Conservation (phyloP, 306 rosid species). For the Chamaecrista fasciculata region DNA sequence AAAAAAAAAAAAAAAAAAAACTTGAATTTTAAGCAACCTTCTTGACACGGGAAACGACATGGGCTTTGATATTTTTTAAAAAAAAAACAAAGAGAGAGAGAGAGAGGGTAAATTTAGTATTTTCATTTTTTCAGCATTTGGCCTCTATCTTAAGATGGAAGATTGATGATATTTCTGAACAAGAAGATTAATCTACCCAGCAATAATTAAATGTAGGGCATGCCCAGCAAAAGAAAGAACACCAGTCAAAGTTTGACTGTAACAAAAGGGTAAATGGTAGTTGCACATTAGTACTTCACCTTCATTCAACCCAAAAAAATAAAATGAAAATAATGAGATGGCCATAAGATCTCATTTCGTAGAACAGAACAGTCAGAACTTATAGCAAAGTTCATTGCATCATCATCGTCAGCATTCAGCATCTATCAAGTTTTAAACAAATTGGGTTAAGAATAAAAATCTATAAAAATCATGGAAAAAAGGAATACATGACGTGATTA, state of each 20-base stretch:
- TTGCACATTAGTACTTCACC: not conserved
- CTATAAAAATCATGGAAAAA: constrained; percentile 22
- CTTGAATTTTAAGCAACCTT: not conserved
- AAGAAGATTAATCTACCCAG: not conserved
- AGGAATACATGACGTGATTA: constrained; percentile 33
- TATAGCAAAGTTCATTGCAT: constrained; percentile 25
- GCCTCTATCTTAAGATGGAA: not conserved
- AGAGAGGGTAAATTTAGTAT: not conserved
- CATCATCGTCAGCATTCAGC: constrained; percentile 35
- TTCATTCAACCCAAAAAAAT: not conserved
- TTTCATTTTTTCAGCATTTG: not conserved
- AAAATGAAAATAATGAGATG: not conserved
- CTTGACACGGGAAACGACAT: not conserved
- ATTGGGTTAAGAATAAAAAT: not conserved
- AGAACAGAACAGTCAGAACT: too few relatives aligned
- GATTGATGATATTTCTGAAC: not conserved
- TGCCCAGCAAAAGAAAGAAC: constrained; percentile 18
- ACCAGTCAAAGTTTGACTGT: constrained; percentile 19
- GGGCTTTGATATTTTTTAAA: not conserved
- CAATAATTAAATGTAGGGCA: not conserved
- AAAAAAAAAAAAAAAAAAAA: not conserved
- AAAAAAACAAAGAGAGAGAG: too few relatives aligned
- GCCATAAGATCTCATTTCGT: not conserved
- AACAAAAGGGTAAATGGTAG: not conserved
- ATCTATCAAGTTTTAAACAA: not conserved